Conservation (phyloP, 2,329 filamentous ascomycete genomes). For the Botrytis deweyae region DNA sequence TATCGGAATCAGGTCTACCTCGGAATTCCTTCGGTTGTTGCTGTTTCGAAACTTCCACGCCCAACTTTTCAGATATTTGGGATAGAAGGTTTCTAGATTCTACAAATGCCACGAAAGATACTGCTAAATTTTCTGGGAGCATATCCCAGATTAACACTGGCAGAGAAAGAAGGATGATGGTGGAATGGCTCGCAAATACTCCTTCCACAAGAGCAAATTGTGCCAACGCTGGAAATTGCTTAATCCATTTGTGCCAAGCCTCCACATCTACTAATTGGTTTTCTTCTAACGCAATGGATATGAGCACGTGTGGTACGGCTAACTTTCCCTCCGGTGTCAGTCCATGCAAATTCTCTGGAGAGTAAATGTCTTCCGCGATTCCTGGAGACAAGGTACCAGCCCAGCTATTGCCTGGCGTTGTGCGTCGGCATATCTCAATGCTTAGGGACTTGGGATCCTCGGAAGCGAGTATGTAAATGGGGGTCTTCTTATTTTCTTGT, state of each 20-base stretch:
- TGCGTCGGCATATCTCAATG: slow-evolving; percentile 23
- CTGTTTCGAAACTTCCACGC: slow-evolving; percentile 9
- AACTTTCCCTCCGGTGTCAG: slow-evolving; percentile 18
- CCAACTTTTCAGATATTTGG: slow-evolving; percentile 13
- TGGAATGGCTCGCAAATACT: slow-evolving; percentile 61
- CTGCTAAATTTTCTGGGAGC: slow-evolving; percentile 56
- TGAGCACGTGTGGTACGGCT: slow-evolving; percentile 55
- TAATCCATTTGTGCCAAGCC: slow-evolving; percentile 59
- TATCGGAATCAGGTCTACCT: slow-evolving; percentile 19
- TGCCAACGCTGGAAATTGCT: slow-evolving; percentile 55
- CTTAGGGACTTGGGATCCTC: slow-evolving; percentile 22
- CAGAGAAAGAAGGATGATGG: slow-evolving; percentile 56
- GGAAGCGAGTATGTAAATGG: slow-evolving; percentile 24
- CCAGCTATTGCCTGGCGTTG: slow-evolving; percentile 19
- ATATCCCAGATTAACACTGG: slow-evolving; percentile 61
- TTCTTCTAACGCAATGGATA: slow-evolving; percentile 58
- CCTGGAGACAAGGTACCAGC: slow-evolving; percentile 4
- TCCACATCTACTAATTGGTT: slow-evolving; percentile 57
- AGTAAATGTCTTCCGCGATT: slow-evolving; percentile 18
- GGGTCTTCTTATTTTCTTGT: slow-evolving; percentile 21
- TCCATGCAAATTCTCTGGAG: slow-evolving; percentile 15
- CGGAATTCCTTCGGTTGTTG: neutral
- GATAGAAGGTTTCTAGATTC: slow-evolving; percentile 43
- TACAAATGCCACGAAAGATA: slow-evolving; percentile 59
- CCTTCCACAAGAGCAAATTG: slow-evolving; percentile 62